These are phyloP conservation scores for Mortierella hygrophila DNA, from an alignment of 192 early-diverging fungal genomes.

Conservation along the genomic window DNA sequence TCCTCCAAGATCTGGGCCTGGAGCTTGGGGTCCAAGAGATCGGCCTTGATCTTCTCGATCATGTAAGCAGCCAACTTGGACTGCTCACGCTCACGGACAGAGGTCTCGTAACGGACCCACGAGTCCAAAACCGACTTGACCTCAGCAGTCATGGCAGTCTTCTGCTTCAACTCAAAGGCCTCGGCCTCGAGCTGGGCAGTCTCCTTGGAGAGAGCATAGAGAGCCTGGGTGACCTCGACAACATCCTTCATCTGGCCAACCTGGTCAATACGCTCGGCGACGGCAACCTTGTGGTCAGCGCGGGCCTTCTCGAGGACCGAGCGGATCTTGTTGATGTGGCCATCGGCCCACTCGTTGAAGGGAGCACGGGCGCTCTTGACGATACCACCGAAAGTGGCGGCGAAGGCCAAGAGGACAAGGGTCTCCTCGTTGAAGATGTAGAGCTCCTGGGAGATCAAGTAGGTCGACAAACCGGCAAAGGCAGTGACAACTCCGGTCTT, in stretches of 20 bases:
- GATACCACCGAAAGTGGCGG: conserved; percentile 83
- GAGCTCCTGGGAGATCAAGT: conserved; percentile 96
- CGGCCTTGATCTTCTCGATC: conserved; percentile 83
- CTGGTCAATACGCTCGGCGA: conserved; percentile 89
- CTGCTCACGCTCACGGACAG: conserved; percentile 94
- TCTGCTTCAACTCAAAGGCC: conserved; percentile 96
- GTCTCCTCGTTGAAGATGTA: conserved; percentile 97
- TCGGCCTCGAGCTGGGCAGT: conserved; percentile 94
- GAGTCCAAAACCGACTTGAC: conserved; percentile 92
- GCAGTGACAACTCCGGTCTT: conserved; percentile 93
- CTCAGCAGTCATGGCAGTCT: conserved; percentile 81
- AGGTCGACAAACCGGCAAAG: conserved; percentile 85
- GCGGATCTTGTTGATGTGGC: conserved; percentile 81
- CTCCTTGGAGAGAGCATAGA: conserved; percentile 96
- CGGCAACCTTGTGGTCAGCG: conserved; percentile 91
- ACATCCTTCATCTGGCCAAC: conserved; percentile 94
- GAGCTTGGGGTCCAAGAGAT: conserved; percentile 77
- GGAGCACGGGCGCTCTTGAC: conserved; percentile 87
- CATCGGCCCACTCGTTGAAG: conserved; percentile 81
- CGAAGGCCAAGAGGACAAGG: conserved; percentile 84
- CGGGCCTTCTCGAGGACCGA: conserved; percentile 86
- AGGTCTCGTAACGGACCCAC: conserved; percentile 97
- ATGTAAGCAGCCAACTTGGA: conserved; percentile 86
- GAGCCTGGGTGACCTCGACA: conserved; percentile 93
- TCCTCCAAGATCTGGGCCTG: conserved; percentile 57